Conservation (phyloP, 2,329 filamentous ascomycete genomes). For the Monilinia polystroma region DNA sequence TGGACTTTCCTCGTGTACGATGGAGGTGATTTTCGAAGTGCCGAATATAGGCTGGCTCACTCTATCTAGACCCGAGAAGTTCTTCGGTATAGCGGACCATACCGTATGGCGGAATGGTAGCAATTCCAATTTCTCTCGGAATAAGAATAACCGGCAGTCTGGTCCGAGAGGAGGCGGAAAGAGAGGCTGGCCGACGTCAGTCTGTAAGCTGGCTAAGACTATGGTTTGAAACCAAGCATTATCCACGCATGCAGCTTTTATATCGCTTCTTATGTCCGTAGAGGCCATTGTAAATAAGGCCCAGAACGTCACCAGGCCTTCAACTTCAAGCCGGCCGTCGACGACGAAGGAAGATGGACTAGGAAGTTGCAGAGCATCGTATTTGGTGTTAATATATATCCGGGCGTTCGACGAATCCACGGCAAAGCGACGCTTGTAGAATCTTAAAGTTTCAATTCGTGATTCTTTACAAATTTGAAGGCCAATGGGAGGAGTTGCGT, state of each 20-base stretch:
- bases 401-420: background rate
- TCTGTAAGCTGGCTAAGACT: background rate
- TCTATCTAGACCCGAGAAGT: background rate
- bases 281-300: background rate
- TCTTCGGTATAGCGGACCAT: background rate
- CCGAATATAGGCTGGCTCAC: background rate
- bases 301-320: background rate
- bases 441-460: background rate
- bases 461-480: conserved; percentile 8
- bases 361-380: background rate
- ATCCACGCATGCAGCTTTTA: background rate
- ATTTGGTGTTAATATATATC: background rate
- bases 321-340: too few relatives aligned
- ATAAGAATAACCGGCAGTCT: background rate
- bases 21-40: background rate
- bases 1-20: background rate
- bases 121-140: background rate
- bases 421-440: conserved; percentile 1
- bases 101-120: background rate
- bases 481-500: background rate
- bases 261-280: background rate
- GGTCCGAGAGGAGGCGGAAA: background rate
- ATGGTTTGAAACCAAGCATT: background rate
- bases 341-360: too few relatives aligned
- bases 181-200: too few relatives aligned